Conservation (phyloP, 768 basidiomycete species). For the Rhizopogon vinicolor region DNA sequence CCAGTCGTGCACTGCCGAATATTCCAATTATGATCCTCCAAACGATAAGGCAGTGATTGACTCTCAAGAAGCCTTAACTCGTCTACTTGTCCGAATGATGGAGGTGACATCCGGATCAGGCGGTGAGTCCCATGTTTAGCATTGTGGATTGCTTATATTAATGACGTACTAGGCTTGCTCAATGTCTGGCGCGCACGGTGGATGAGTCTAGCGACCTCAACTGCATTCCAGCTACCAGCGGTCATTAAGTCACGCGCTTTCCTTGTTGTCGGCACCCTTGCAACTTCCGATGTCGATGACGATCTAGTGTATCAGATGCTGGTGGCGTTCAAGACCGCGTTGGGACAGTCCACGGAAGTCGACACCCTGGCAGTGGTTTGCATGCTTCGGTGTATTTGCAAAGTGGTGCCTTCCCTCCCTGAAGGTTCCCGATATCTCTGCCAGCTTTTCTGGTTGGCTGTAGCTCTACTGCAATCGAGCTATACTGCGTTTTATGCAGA, state of each 20-base stretch:
- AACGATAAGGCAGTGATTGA: conserved; percentile 57
- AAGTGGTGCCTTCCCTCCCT: conserved; percentile 67
- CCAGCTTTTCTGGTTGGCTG: conserved; percentile 83
- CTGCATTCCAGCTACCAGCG: conserved; percentile 86
- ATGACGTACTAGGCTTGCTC: conserved; percentile 48
- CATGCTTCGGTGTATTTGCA: conserved; percentile 85
- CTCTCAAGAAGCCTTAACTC: conserved; percentile 58
- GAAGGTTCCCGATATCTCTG: conserved; percentile 67
- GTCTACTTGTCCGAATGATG: conserved; percentile 59
- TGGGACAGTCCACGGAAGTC: conserved; percentile 61
- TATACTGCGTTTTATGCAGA: conserved; percentile 67
- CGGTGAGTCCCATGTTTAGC: conserved; percentile 41
- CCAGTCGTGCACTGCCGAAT: conserved; percentile 64
- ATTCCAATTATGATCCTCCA: conserved; percentile 48
- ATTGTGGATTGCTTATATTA: background rate
- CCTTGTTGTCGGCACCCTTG: conserved; percentile 77
- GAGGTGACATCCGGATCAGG: conserved; percentile 60
- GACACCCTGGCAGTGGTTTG: conserved; percentile 73
- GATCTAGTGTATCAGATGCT: conserved; percentile 93
- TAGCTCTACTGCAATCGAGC: conserved; percentile 77
- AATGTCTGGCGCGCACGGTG: conserved; percentile 93
- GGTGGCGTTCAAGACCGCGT: conserved; percentile 74
- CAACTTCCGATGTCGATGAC: conserved; percentile 82
- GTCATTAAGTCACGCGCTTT: conserved; percentile 88
- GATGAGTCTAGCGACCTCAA: conserved; percentile 86